Evolutionary conservation across 805 yeast genomes (phyloP).

Genomic region (Ogataea saltuana): DNA sequence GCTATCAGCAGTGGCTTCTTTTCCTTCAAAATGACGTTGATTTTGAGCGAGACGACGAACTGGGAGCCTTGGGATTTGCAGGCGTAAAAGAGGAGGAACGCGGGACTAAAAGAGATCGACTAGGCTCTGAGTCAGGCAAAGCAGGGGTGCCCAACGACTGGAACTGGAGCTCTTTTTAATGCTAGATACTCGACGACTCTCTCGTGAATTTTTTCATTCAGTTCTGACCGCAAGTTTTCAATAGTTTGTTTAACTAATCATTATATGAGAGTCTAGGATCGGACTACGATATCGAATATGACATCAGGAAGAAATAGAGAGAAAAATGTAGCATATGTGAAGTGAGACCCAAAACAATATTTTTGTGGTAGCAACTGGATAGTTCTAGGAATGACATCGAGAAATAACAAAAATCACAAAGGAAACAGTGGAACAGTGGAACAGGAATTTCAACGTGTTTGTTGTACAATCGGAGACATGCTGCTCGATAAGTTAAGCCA

Average conservation of each 20-base stretch:
- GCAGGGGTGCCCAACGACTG: conserved; percentile 43
- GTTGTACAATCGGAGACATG: not conserved
- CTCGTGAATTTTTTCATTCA: not conserved
- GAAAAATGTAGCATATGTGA: not conserved
- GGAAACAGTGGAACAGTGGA: too few species aligned
- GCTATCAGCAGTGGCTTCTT: conserved; percentile 28
- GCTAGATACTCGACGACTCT: not conserved
- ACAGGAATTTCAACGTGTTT: too few species aligned
- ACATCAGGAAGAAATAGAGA: not conserved
- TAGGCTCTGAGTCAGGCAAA: conserved; percentile 38
- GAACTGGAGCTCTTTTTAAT: conserved; percentile 54
- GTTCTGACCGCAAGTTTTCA: too few species aligned
- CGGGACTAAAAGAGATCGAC: conserved; percentile 20
- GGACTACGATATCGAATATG: not conserved
- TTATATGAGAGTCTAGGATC: not conserved
- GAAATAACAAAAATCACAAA: not conserved
- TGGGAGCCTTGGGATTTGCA: conserved; percentile 3
- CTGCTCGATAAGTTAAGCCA: conserved; percentile 9
- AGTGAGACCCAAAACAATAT: not conserved
- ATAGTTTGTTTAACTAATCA: not conserved
- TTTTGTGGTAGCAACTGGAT: not conserved
- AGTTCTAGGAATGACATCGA: conserved; percentile 3
- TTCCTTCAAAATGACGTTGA: conserved; percentile 30
- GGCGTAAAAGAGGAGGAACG: conserved; percentile 4
- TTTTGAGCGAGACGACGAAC: conserved; percentile 24